Conservation (phyloP, 192 early-diverging fungal species). For the Coemansia sp. region DNA sequence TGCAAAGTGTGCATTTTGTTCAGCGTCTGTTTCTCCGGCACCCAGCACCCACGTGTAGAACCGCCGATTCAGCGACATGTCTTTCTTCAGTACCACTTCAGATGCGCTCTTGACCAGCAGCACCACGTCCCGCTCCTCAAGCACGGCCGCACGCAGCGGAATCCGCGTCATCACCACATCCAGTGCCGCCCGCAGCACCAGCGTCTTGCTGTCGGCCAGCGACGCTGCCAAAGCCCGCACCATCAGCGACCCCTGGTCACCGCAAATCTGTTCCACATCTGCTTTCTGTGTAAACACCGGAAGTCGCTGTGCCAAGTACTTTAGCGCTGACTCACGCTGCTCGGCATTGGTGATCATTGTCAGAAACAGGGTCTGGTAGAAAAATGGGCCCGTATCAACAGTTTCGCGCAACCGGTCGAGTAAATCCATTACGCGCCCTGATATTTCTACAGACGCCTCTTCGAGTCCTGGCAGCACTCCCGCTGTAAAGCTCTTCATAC, state of each 20-base stretch:
- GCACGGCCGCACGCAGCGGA: constrained; percentile 45
- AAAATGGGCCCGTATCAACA: constrained; percentile 69
- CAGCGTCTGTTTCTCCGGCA: constrained; percentile 50
- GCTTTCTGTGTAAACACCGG: constrained; percentile 59
- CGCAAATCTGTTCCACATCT: constrained; percentile 66
- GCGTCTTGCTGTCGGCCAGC: constrained; percentile 67
- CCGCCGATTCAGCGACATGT: constrained; percentile 91
- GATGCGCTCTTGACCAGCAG: constrained; percentile 72
- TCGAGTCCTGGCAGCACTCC: constrained; percentile 83
- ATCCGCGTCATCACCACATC: constrained; percentile 71
- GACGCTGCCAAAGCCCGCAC: constrained; percentile 72
- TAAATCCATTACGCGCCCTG: constrained; percentile 66
- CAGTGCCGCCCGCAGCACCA: constrained; percentile 82
- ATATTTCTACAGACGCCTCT: constrained; percentile 84
- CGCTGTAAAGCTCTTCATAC: constrained; percentile 75
- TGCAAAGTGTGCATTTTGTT: constrained; percentile 58
- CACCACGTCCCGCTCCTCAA: constrained; percentile 65
- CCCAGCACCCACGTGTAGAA: constrained; percentile 91
- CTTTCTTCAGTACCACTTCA: constrained; percentile 79
- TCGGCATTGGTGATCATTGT: constrained; percentile 68
- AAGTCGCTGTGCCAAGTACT: constrained; percentile 74
- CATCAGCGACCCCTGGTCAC: constrained; percentile 69
- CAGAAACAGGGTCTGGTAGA: constrained; percentile 83
- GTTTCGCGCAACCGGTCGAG: constrained; percentile 65
- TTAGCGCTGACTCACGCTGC: constrained; percentile 69